A percentile compares a stretch with the other conserved stretches of the same genome.
phyloP scores from a whole-genome alignment of 768 basidiomycete species.

The Psilocybe cyanescens region DNA sequence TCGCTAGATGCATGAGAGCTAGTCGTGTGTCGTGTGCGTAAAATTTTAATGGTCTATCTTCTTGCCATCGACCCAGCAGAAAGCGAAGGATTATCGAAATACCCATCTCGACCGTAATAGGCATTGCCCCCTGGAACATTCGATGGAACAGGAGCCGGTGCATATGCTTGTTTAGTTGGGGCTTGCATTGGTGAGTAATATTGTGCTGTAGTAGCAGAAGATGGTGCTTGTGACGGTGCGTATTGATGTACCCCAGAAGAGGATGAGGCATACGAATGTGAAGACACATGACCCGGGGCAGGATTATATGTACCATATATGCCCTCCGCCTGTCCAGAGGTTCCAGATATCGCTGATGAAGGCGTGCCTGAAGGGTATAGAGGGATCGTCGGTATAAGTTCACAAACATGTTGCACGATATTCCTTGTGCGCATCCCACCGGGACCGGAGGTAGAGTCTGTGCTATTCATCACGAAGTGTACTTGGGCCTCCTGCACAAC shows the following conservation, averaged over 20 bases:
- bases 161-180: constrained; percentile 7
- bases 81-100: constrained; percentile 10
- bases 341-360: constrained; percentile 17
- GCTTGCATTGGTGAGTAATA: constrained; percentile 10
- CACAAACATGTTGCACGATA: constrained; percentile 74
- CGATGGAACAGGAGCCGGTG: constrained; percentile 10
- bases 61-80: constrained; percentile 7
- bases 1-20: too few relatives aligned
- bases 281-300: constrained; percentile 11
- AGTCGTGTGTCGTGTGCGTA: too few relatives aligned
- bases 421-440: constrained; percentile 45
- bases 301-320: constrained; percentile 7
- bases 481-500: constrained; percentile 76
- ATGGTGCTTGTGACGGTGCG: constrained; percentile 1
- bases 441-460: constrained; percentile 44
- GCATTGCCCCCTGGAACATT: constrained; percentile 16
- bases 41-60: constrained; percentile 1
- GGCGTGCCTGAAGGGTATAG: constrained; percentile 43
- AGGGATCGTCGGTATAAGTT: constrained; percentile 78
- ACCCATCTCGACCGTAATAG: constrained; percentile 19
- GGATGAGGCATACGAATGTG: constrained; percentile 19
- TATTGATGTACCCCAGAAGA: constrained; percentile 9
- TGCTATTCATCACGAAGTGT: constrained; percentile 83
- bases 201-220: neutral
- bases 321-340: constrained; percentile 3